phyloP scores from a whole-genome alignment of 2,329 filamentous ascomycete species.

The Verticillium zaregamsianum region DNA sequence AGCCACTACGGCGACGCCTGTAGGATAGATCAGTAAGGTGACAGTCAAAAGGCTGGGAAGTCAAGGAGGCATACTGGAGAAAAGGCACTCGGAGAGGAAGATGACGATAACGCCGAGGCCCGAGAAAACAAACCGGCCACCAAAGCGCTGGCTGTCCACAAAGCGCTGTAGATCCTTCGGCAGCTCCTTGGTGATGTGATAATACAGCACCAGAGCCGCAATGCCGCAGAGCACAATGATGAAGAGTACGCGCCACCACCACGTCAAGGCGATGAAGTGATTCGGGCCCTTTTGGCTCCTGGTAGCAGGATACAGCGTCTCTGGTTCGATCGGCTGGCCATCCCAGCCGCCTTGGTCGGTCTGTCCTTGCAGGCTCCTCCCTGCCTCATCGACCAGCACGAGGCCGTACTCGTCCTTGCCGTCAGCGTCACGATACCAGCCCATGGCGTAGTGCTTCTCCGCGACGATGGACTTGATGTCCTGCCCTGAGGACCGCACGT shows the following conservation, averaged over 20 bases:
- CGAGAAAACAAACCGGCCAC: slow-evolving; percentile 38
- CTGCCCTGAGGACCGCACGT: slow-evolving; percentile 18
- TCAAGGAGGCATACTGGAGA: slow-evolving; percentile 24
- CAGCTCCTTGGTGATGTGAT: slow-evolving; percentile 21
- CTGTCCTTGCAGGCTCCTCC: slow-evolving; percentile 12
- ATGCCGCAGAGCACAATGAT: slow-evolving; percentile 26
- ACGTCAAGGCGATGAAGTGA: slow-evolving; percentile 30
- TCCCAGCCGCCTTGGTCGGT: not conserved
- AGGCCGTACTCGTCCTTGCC: slow-evolving; percentile 26
- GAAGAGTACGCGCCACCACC: slow-evolving; percentile 28
- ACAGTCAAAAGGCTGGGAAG: not conserved
- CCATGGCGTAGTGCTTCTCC: slow-evolving; percentile 21
- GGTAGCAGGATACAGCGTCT: not conserved
- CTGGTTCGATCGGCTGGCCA: not conserved
- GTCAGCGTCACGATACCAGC: slow-evolving; percentile 18
- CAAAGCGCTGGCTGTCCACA: slow-evolving; percentile 29
- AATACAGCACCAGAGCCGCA: slow-evolving; percentile 34
- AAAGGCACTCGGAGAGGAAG: slow-evolving; percentile 36
- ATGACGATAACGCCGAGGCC: slow-evolving; percentile 34
- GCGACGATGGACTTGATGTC: slow-evolving; percentile 14
- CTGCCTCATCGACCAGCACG: slow-evolving; percentile 21
- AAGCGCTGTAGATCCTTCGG: not conserved
- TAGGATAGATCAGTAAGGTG: slow-evolving; percentile 2
- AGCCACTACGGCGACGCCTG: slow-evolving; percentile 40
- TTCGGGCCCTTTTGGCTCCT: not conserved